A percentile compares a stretch with the other conserved stretches of the same genome.
These are phyloP conservation scores for Xylariaceae sp. DNA, from an alignment of 2,329 filamentous ascomycete genomes.

Conservation along the genomic window DNA sequence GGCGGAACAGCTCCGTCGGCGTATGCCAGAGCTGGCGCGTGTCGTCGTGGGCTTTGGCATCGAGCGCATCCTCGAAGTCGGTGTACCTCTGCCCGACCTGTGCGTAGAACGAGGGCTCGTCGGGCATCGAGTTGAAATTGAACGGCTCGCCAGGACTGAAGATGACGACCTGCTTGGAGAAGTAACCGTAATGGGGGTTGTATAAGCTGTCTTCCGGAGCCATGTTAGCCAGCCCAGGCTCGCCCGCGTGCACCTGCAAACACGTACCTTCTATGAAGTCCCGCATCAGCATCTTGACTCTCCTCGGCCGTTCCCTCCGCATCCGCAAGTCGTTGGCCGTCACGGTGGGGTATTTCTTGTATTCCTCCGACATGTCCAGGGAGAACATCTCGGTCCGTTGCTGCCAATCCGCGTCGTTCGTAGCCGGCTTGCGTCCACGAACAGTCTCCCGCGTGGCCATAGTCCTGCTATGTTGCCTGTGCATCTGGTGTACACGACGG, in stretches of 20 bases:
- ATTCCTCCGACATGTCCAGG: slow-evolving; percentile 74
- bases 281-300: slow-evolving; percentile 94
- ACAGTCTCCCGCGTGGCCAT: slow-evolving; percentile 28
- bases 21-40: slow-evolving; percentile 96
- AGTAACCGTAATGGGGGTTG: slow-evolving; percentile 92
- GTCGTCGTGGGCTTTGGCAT: slow-evolving; percentile 64
- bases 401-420: slow-evolving; percentile 71
- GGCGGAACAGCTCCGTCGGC: slow-evolving; percentile 92
- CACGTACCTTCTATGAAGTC: slow-evolving; percentile 89
- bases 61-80: slow-evolving; percentile 84
- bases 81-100: slow-evolving; percentile 76
- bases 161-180: slow-evolving; percentile 93
- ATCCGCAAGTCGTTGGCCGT: slow-evolving; percentile 73
- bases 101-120: slow-evolving; percentile 80
- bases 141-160: slow-evolving; percentile 92
- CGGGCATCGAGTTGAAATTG: slow-evolving; percentile 73
- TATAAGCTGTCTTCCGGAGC: slow-evolving; percentile 72
- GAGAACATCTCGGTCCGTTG: slow-evolving; percentile 74
- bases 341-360: slow-evolving; percentile 75
- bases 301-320: slow-evolving; percentile 70
- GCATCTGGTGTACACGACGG: slow-evolving; percentile 34
- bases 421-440: slow-evolving; percentile 29
- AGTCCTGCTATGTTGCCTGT: slow-evolving; percentile 32
- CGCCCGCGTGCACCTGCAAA: no score
- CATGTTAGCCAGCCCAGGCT: slow-evolving; percentile 10